Conservation (phyloP, 176 grass and related monocot species). For the Chrysopogon serrulatus region DNA sequence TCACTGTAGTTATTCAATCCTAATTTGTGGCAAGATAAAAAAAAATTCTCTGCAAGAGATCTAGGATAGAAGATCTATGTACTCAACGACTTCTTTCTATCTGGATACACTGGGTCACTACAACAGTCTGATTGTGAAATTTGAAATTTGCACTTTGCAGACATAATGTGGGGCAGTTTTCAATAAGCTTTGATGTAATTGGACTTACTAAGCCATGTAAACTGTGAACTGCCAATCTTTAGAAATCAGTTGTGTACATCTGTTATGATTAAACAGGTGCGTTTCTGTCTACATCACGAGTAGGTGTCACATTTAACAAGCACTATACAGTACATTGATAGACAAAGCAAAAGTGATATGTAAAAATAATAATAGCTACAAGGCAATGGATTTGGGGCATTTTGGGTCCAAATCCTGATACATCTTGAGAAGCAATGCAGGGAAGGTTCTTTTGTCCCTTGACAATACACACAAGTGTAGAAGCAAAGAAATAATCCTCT, state of each 20-base stretch:
- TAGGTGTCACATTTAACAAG: neutral
- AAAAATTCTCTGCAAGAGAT: neutral
- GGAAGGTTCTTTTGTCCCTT: neutral
- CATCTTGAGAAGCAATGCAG: neutral
- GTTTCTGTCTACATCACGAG: neutral
- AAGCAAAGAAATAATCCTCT: neutral
- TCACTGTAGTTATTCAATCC: neutral
- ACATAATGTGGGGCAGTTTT: neutral
- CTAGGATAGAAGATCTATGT: neutral
- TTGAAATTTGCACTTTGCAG: neutral
- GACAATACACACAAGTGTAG: neutral
- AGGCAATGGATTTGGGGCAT: neutral
- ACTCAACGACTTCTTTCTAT: neutral
- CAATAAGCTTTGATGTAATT: neutral
- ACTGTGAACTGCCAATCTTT: neutral
- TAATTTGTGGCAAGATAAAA: neutral
- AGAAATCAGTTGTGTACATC: neutral
- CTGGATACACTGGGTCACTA: neutral
- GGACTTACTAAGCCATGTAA: neutral
- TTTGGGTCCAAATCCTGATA: neutral
- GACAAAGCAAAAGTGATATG: neutral
- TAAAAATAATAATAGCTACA: neutral
- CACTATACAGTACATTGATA: neutral
- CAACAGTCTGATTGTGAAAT: slow-evolving; percentile 2
- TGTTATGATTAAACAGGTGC: neutral